Conservation (phyloP, 83 land plant genomes). For the Thuja plicata region DNA sequence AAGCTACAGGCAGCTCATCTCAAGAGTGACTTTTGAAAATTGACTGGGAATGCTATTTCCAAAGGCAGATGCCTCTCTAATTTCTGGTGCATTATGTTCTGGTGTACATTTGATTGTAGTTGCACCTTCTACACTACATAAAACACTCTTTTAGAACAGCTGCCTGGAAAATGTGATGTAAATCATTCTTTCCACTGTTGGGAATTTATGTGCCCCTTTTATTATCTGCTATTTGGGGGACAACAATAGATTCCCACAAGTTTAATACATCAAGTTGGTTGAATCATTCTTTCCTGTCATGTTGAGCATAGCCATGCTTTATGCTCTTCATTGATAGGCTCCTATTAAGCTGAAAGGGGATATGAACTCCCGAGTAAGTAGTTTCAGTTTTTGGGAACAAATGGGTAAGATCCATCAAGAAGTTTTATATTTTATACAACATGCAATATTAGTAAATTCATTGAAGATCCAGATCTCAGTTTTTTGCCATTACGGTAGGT, state of each 20-base stretch:
- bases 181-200: background rate
- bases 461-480: background rate
- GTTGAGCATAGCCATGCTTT: background rate
- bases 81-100: background rate
- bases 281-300: background rate
- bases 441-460: too few species aligned
- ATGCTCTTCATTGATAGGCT: background rate
- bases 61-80: background rate
- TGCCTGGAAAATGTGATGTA: background rate
- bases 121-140: background rate
- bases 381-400: background rate
- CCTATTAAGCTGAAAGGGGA: background rate
- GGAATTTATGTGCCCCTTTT: background rate
- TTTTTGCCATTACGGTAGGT: background rate
- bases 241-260: background rate
- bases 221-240: background rate
- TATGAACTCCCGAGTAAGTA: background rate
- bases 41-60: background rate
- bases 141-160: background rate
- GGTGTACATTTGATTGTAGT: background rate
- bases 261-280: background rate
- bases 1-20: conserved; percentile 38
- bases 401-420: background rate
- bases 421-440: background rate
- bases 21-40: background rate